A percentile compares a stretch with the other conserved stretches of the same genome.
phyloP scores from a whole-genome alignment of 805 yeast species.

The Yarrowia bubula region DNA sequence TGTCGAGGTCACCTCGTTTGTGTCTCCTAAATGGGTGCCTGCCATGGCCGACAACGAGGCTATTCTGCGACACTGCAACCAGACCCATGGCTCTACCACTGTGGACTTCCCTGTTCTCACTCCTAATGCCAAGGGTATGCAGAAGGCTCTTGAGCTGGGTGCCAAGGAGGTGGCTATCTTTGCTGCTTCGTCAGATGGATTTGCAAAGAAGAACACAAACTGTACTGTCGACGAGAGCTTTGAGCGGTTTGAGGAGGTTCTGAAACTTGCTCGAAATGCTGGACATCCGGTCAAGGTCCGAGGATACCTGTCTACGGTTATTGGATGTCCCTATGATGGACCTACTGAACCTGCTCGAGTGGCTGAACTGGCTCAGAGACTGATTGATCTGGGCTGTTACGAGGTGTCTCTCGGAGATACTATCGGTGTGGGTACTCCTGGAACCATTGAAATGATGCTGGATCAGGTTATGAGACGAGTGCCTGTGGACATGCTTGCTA shows the following conservation, averaged over 20 bases:
- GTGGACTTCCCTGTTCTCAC: slow-evolving; percentile 36
- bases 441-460: slow-evolving; percentile 34
- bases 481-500: slow-evolving; percentile 34
- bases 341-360: slow-evolving; percentile 36
- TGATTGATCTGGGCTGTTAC: slow-evolving; percentile 39
- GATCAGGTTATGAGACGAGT: slow-evolving; percentile 32
- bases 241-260: slow-evolving; percentile 33
- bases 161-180: slow-evolving; percentile 36
- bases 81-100: background rate
- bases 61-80: slow-evolving; percentile 27
- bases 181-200: slow-evolving; percentile 39
- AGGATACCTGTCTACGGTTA: slow-evolving; percentile 39
- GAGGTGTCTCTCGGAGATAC: slow-evolving; percentile 41
- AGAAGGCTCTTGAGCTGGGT: slow-evolving; percentile 33
- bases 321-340: slow-evolving; percentile 40
- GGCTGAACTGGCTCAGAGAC: slow-evolving; percentile 34
- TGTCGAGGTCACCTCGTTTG: slow-evolving; percentile 38
- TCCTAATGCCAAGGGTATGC: slow-evolving; percentile 38
- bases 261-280: slow-evolving; percentile 32
- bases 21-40: slow-evolving; percentile 41
- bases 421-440: slow-evolving; percentile 39
- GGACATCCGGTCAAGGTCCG: slow-evolving; percentile 34
- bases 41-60: slow-evolving; percentile 38
- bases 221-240: slow-evolving; percentile 36
- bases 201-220: slow-evolving; percentile 38